Base-by-base conservation (phyloP, 306 rosid species). In the Trifolium fragiferum region DNA sequence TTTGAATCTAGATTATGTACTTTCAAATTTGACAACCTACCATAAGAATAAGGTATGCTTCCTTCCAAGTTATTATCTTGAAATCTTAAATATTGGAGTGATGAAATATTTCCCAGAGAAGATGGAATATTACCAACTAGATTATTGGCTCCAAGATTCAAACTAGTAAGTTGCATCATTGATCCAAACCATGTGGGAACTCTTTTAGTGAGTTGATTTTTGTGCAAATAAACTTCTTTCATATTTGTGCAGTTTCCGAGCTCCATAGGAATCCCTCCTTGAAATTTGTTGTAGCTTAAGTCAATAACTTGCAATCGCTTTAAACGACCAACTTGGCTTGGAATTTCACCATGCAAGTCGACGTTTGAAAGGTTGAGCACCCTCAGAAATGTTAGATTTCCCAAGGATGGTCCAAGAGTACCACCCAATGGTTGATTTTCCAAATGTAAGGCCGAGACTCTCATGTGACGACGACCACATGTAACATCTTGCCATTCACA, bases 1-100 rank as follows among this genome's bases (percentile, higher is more conserved):
- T 82, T 82, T 1, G 0, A 0, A 14, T 3, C 6, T 3, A 82
- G 4, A 10, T 0, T 0, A 7, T 77, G 7, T 2, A 0, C 0
- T 6, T 8, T 12, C 73, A 77, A 61, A 73, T 9, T 68, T 68
- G 80, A 53, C 58, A 82, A 43, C 73, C 3, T 27, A 20, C 85
- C 72, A 2, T 77, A 14, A 10, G 72, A 4, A 27, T 49, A 35
- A 27, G 82, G 75, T 58, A 82, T 58, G 13, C 8, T 77, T 30
- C 82, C 82, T 41, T 67, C 30, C 12, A 82, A 73, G 38, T 72
- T 27, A 72, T 82, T 82, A 1, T 0, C 0, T 37, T 46, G 5
- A 49, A 76, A 67, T 47, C 15, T 1, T 8, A 81, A 4, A 0
- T 0, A 1, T 10, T 19, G 25, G 4, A 82, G 47, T 19, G 50